Conservation (phyloP, 2,329 filamentous ascomycete species). For the Claviceps capensis region DNA sequence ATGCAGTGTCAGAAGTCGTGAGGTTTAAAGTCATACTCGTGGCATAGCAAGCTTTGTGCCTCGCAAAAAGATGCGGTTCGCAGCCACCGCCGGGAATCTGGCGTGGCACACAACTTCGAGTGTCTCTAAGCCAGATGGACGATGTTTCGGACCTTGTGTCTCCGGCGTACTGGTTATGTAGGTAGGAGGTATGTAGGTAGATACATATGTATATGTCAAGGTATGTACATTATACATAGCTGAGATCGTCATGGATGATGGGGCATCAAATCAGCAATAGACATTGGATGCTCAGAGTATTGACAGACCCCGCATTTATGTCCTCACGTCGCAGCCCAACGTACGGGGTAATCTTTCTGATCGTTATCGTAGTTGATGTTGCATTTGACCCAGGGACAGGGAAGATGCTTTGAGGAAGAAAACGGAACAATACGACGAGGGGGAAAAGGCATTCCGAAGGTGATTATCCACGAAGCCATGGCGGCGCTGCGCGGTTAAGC, state of each 20-base stretch:
- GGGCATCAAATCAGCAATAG: not conserved
- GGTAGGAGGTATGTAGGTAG: not conserved
- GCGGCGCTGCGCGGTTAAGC: no score
- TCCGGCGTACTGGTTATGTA: not conserved
- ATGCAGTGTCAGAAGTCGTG: not conserved
- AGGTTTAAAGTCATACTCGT: not conserved
- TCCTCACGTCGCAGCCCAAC: conserved; percentile 1
- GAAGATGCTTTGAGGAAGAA: not conserved
- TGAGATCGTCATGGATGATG: not conserved
- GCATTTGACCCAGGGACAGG: not conserved
- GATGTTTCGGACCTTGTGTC: not conserved
- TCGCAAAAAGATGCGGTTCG: not conserved
- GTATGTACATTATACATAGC: not conserved
- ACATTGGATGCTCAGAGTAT: not conserved
- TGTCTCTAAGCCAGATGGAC: not conserved
- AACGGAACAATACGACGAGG: not conserved
- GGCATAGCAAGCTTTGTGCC: not conserved
- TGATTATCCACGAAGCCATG: no score
- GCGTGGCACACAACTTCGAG: not conserved
- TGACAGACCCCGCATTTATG: not conserved
- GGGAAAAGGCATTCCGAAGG: not conserved
- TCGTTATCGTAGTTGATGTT: not conserved
- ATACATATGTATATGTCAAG: not conserved
- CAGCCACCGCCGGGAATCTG: not conserved
- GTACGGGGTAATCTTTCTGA: not conserved